These are phyloP conservation scores for Primulina huaijiensis DNA, from an alignment of 257 asterid species.

Conservation along the genomic window DNA sequence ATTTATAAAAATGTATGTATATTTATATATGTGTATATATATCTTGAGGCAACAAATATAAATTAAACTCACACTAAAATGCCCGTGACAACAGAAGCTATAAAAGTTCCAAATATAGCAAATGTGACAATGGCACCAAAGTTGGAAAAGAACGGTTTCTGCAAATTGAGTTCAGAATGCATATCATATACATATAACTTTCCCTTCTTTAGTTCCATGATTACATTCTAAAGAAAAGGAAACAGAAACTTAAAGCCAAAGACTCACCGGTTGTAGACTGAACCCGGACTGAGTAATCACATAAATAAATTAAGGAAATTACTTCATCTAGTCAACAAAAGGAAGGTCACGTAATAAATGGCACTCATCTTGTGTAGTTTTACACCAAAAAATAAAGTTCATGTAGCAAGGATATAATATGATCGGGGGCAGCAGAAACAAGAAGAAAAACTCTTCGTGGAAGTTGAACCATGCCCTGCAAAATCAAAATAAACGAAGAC, in stretches of 20 bases:
- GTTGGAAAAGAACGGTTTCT: constrained; percentile 98
- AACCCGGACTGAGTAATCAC: constrained; percentile 91
- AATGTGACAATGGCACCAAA: constrained; percentile 95
- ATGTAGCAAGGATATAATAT: constrained; percentile 85
- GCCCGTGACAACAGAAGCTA: constrained; percentile 89
- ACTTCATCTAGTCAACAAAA: constrained; percentile 20
- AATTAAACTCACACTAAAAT: constrained; percentile 78
- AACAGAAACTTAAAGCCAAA: constrained; percentile 12
- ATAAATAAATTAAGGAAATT: constrained; percentile 53
- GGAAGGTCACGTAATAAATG: constrained; percentile 8
- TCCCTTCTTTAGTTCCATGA: constrained; percentile 9
- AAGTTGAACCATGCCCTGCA: constrained; percentile 97
- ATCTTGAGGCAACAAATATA: constrained; percentile 24
- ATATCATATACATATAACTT: constrained; percentile 13
- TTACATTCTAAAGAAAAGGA: constrained; percentile 3
- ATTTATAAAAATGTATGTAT: too few species aligned
- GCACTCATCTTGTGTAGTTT: background rate
- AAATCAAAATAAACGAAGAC: constrained; percentile 25
- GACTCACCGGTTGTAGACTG: constrained; percentile 91
- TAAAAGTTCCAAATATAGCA: constrained; percentile 84
- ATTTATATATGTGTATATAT: background rate
- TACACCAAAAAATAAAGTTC: constrained; percentile 8
- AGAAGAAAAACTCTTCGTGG: constrained; percentile 97
- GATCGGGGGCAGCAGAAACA: constrained; percentile 94
- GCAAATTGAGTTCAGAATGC: constrained; percentile 37